phyloP scores from a whole-genome alignment of 768 basidiomycete genomes.

The Mycena capillaripes region DNA sequence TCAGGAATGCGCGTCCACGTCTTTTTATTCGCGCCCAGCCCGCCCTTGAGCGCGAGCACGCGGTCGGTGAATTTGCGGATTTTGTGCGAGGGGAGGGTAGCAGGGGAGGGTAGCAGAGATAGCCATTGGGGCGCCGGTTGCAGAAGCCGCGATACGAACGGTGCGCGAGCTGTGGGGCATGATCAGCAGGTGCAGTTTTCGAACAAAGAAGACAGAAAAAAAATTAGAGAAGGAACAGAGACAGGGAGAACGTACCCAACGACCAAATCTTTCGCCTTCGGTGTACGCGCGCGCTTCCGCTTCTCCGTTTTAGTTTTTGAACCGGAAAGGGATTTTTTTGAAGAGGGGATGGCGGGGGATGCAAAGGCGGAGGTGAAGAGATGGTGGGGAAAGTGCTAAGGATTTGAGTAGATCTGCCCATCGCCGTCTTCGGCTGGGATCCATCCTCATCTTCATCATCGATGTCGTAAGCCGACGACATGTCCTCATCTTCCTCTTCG shows the following conservation, averaged over 20 bases:
- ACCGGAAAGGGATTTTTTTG: constrained; percentile 38
- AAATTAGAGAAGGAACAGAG: not conserved
- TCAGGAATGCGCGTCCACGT: no score
- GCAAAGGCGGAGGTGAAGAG: constrained; percentile 72
- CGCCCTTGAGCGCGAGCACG: constrained; percentile 62
- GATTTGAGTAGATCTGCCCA: no score
- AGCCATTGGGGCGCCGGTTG: constrained; percentile 42
- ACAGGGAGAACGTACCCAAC: constrained; percentile 60
- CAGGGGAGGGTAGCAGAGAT: constrained; percentile 62
- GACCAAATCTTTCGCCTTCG: constrained; percentile 64
- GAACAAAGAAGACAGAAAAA: no score
- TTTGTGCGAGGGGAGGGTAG: constrained; percentile 64
- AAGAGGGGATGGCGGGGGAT: constrained; percentile 41
- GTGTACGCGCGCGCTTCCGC: constrained; percentile 14
- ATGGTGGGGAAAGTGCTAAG: constrained; percentile 74
- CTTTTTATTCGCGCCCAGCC: constrained; percentile 12
- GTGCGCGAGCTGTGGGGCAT: constrained; percentile 60
- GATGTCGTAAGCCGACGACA: not conserved
- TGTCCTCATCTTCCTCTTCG: constrained; percentile 37
- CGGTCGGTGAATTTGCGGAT: constrained; percentile 66
- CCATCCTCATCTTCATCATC: constrained; percentile 39
- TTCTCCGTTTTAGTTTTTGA: constrained; percentile 41
- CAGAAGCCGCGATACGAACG: constrained; percentile 59
- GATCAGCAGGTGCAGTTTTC: constrained; percentile 7
- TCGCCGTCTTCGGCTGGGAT: no score